Evolutionary conservation across 2,329 filamentous ascomycete genomes (phyloP), one percentile per base, ranked within the genome.

Genomic region (Fusarium tupiense): DNA sequence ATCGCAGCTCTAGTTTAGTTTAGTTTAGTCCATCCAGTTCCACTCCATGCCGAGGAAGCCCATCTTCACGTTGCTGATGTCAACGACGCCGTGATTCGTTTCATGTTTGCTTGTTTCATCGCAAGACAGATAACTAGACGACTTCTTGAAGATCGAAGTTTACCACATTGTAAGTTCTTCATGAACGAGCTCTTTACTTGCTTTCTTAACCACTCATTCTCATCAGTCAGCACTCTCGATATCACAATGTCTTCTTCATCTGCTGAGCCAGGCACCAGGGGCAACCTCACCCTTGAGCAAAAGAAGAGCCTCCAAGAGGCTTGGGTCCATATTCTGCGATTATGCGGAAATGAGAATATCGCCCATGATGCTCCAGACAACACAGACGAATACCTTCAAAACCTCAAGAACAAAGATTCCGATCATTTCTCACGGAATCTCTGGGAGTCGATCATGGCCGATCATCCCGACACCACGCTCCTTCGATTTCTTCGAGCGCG

Each of bases 401-500:
- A 64, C 3, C 31, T 76, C 9, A 66, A 66, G 5, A 58, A 61
- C 43, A 72, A 72, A 44, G 71, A 74, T 4, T 64, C 67, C 4
- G 73, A 66, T 33, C 13, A 33, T 12, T 73, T 77, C 61, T 74
- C 14, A 13, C 53, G 47, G 4, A 61, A 40, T 8, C 43, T 77
- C 1, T 77, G 75, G 75, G 61, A 64, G 17, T 31, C 61, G 5
- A 47, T 77, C 22, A 59, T 71, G 22, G 64, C 63, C 2, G 80
- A 85, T 38, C 77, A 85, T 58, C 83, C 84, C 1, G 84, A 85
- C 60, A 80, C 82, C 1, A 66, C 82, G 3, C 74, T 82, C 1
- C 77, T 85, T n/a, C 83, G 84, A 8, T 85, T 84, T 66, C 80
- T 83, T 29, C 78, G 83, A 38, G 82, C 82, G 16, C 81, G 83